Evolutionary conservation across 1,139 yeast genomes (phyloP).

Genomic region (Candida sp.): DNA sequence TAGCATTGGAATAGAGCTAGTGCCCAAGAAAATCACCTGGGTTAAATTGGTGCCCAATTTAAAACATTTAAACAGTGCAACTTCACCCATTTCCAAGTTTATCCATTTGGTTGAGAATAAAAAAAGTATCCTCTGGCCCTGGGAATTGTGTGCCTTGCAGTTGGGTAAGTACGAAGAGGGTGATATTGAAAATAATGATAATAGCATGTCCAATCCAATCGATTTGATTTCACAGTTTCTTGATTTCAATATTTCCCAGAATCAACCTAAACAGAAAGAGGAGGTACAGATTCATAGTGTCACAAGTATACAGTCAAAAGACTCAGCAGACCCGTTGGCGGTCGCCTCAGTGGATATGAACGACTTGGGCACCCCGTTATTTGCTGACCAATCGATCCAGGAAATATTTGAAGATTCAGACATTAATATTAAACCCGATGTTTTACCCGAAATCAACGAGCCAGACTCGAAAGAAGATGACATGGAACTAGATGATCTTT

Average conservation of each 20-base stretch:
- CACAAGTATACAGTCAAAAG: constrained; percentile 24
- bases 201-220: constrained; percentile 22
- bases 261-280: constrained; percentile 9
- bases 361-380: not conserved
- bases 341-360: constrained; percentile 11
- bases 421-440: constrained; percentile 23
- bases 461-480: constrained; percentile 27
- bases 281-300: constrained; percentile 17
- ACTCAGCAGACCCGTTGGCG: constrained; percentile 21
- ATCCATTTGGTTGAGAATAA: constrained; percentile 50
- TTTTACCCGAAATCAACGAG: constrained; percentile 7
- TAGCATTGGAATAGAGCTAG: constrained; percentile 49
- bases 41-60: constrained; percentile 65
- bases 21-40: constrained; percentile 37
- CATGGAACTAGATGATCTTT: constrained; percentile 38
- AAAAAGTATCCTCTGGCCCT: constrained; percentile 69
- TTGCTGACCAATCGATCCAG: not conserved
- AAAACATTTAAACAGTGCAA: constrained; percentile 63
- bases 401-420: not conserved
- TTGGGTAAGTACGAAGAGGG: constrained; percentile 26
- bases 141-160: constrained; percentile 61
- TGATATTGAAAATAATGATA: constrained; percentile 8
- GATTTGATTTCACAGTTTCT: constrained; percentile 33
- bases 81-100: constrained; percentile 58
- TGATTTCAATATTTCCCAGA: constrained; percentile 27